Evolutionary conservation across 2,329 filamentous ascomycete genomes (phyloP), one percentile per base, ranked within the genome.

Genomic region (Penicillium hordei): DNA sequence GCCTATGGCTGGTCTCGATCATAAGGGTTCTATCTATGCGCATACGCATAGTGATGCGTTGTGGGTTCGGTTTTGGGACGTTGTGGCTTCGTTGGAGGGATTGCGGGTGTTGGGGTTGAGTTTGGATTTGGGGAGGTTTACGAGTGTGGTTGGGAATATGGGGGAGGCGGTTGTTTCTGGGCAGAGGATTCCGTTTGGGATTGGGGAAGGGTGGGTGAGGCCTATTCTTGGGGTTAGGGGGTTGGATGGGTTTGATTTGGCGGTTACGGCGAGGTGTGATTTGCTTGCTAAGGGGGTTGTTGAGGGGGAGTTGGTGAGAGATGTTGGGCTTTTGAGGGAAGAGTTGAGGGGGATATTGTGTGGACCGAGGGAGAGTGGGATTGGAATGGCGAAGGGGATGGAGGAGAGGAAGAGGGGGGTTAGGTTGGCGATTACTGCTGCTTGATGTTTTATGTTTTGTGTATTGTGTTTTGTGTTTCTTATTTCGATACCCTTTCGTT

Each of bases 31-130:
- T 0, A 72, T 75, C 27, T 75, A 71, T 59, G 65, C 69, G 1
- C 70, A 75, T 55, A 75, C 72, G 4, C 72, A 75, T 52, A 75
- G 72, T 55, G 72, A 75, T 57, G 60, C 49, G 9, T 60, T 75
- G 4, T 75, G 72, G 72, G 52, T 48, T 2, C 39, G 61, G 17
- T 74, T 75, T 59, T 75, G 72, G 72, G 46, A 46, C 0, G 52
- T 60, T 2, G 68, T 74, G 0, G 60, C 67, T 1, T 49, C 61
- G 0, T 55, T 72, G 15, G 45, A 36, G 0, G 59, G 58, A 2
- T 61, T 74, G 12, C 43, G 55, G 6, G 62, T 61, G 17, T 46
- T 74, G 5, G 52, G 56, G 10, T 48, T 75, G 19, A 69, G 63
- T 50, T 57, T 75, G 27, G 72, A 75, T 50, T 52, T 74, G 3